Percentiles rank a stretch among this genome's conserved stretches.
phyloP scores from a whole-genome alignment of 106 monocot genomes.

The Xerophyta viscosa region DNA sequence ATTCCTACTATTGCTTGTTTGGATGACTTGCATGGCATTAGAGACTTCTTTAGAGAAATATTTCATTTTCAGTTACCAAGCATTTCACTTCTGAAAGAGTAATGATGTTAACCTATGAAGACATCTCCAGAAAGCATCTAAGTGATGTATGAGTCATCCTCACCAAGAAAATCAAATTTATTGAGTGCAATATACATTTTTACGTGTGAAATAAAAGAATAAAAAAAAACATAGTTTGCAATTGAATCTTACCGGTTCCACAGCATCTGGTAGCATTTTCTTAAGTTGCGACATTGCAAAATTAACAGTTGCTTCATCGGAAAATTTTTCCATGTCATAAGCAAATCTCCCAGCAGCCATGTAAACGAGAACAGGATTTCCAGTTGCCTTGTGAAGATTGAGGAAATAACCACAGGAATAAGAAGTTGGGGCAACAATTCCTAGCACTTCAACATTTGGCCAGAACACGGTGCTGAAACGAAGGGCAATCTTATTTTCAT shows the following conservation, averaged over 20 bases:
- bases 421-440: constrained; percentile 65
- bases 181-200: no score
- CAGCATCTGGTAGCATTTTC: constrained; percentile 76
- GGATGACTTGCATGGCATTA: no score
- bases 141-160: no score
- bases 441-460: constrained; percentile 96
- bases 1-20: no score
- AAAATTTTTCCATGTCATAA: constrained; percentile 69
- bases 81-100: no score
- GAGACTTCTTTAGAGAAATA: no score
- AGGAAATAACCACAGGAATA: constrained; percentile 92
- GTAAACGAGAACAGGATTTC: constrained; percentile 75
- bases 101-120: no score
- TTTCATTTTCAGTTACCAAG: no score
- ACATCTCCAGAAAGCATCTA: no score
- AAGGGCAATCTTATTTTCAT: constrained; percentile 93
- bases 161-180: no score
- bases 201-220: neutral
- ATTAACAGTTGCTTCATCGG: constrained; percentile 61
- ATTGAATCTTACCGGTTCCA: constrained; percentile 52
- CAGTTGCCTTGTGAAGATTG: constrained; percentile 94
- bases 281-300: constrained; percentile 72
- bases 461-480: constrained; percentile 67
- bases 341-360: constrained; percentile 96
- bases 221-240: neutral